Evolutionary conservation across 2,329 filamentous ascomycete genomes (phyloP).

Genomic region (Penicillium brasilianum): DNA sequence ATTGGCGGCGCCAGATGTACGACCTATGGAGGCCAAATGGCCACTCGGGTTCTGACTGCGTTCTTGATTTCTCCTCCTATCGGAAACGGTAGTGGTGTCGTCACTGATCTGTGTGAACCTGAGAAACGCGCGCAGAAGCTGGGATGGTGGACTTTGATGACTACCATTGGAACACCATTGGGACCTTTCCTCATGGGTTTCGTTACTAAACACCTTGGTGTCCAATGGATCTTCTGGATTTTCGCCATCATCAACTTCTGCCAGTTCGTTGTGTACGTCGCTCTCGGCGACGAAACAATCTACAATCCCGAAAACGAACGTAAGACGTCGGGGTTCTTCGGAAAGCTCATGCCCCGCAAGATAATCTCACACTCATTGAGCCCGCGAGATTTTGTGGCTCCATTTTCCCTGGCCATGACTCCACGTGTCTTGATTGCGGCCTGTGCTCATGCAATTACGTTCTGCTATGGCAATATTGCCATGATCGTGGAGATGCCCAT

Average conservation of each 20-base stretch:
- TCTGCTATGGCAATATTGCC: conserved; percentile 59
- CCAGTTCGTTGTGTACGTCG: conserved; percentile 60
- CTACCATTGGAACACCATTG: conserved; percentile 54
- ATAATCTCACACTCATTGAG: conserved; percentile 56
- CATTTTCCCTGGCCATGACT: conserved; percentile 50
- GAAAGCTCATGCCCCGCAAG: conserved; percentile 48
- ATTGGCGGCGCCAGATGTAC: conserved; percentile 57
- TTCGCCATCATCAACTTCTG: conserved; percentile 61
- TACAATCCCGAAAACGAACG: conserved; percentile 52
- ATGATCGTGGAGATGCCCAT: conserved; percentile 64
- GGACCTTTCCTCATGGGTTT: conserved; percentile 41
- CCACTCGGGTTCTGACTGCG: conserved; percentile 55
- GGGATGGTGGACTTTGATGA: conserved; percentile 59
- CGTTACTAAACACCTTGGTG: conserved; percentile 57
- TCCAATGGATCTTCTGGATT: conserved; percentile 63
- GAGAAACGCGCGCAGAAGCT: conserved; percentile 57
- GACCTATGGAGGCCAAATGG: conserved; percentile 55
- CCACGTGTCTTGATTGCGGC: conserved; percentile 57
- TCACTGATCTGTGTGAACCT: conserved; percentile 60
- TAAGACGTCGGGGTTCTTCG: conserved; percentile 35
- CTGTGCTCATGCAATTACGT: conserved; percentile 60
- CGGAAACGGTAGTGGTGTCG: conserved; percentile 59
- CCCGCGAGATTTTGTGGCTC: conserved; percentile 55
- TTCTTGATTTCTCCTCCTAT: conserved; percentile 60
- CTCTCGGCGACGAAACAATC: conserved; percentile 59